These are phyloP conservation scores for Tetrastigma voinierianum DNA, from an alignment of 164 flowering plant species.

Conservation along the genomic window DNA sequence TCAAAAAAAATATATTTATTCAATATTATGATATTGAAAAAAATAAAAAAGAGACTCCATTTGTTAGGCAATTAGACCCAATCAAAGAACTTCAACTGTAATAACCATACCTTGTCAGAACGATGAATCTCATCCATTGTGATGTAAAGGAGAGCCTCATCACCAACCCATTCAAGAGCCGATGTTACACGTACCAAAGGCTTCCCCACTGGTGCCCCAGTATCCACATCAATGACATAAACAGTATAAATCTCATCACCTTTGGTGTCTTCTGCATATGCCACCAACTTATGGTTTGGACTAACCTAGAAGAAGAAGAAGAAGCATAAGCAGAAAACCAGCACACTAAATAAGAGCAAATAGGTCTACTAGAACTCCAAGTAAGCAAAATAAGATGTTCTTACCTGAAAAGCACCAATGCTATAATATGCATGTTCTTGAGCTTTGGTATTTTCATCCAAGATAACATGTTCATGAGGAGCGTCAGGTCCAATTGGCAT, in stretches of 20 bases:
- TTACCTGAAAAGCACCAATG: conserved; percentile 65
- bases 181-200: conserved; percentile 60
- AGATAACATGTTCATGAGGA: conserved; percentile 71
- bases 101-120: conserved; percentile 70
- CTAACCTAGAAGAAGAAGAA: conserved; percentile 51
- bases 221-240: conserved; percentile 71
- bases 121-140: conserved; percentile 90
- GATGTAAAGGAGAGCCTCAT: conserved; percentile 67
- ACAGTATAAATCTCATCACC: conserved; percentile 89
- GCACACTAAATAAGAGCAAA: conserved; percentile 1
- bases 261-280: conserved; percentile 89
- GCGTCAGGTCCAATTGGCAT: conserved; percentile 77
- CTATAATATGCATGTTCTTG: conserved; percentile 56
- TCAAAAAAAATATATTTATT: no score
- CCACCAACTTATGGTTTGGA: conserved; percentile 79
- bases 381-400: background rate
- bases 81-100: background rate
- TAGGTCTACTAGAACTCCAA: background rate
- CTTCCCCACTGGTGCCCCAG: conserved; percentile 45
- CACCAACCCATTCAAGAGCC: conserved; percentile 82
- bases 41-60: background rate
- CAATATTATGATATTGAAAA: background rate
- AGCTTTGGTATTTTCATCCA: conserved; percentile 86
- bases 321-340: conserved; percentile 6
- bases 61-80: background rate